Base-by-base conservation (phyloP, 2,329 filamentous ascomycete species). In the Lachnum nothofagi region DNA sequence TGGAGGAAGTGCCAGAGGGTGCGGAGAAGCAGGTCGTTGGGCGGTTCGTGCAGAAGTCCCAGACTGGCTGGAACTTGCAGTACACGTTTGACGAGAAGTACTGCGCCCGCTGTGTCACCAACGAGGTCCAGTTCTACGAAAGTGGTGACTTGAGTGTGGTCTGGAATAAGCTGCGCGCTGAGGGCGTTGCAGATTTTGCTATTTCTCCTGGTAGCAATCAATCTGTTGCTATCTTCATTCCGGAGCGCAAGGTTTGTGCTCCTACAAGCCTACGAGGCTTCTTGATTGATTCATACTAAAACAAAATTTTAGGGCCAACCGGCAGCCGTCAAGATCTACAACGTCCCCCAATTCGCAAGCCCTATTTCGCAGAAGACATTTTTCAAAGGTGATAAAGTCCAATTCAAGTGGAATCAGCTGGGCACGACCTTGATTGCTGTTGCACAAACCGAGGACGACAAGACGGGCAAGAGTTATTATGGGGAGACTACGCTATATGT, bases 331-430 rank as follows among this genome's bases (percentile, higher is more conserved):
- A 95, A 94, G 72, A 87, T 97, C 52, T 98, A 86, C 74, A 89
- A 91, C 59, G 87, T 97, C 29, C 91, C 93, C 35, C 79, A 93
- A 61, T 97, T 97, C 71, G 79, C 72, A 55, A 75, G 74, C 45
- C 84, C 91, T 4, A 83, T 95, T 42, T 96, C 91, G 33, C 91
- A 97, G 68, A 98, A 98, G 83, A 96, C 86, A 1, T 98, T 98
- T 67, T 98, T 90, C 82, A 98, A 98, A 75, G 91, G 91, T 56
- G 93, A 98, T 76, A 97, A 97, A 75, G 91, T 98, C 41, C 90
- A 96, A 71, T 75, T 98, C 65, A 96, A 96, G 75, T 98, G 93
- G 93, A 98, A 98, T 71, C 81, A 85, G 59, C 77, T 89, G 54
- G 93, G 93, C 45, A 95, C 91, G 31, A 91, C 85, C 67, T 71